phyloP scores from a whole-genome alignment of 1,284 basidiomycete species.

The Coriolopsis trogii region DNA sequence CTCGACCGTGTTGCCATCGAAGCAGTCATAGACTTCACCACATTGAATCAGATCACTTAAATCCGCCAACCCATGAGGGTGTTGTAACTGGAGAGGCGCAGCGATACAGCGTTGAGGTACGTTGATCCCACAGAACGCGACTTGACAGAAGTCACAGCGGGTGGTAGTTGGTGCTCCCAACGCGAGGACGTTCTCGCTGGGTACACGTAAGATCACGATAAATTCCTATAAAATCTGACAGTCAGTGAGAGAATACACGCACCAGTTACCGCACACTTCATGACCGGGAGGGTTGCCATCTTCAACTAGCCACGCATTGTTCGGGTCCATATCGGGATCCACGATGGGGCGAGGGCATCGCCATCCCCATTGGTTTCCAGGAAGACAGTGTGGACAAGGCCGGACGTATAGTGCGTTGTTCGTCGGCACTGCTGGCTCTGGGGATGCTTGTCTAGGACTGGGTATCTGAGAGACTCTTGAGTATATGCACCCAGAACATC shows the following conservation, averaged over 20 bases:
- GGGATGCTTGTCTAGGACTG: constrained; percentile 69
- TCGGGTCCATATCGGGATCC: constrained; percentile 64
- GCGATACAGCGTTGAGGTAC: constrained; percentile 71
- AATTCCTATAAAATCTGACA: too few species aligned
- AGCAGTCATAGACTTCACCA: constrained; percentile 73
- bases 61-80: constrained; percentile 68
- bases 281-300: constrained; percentile 77
- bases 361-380: constrained; percentile 72
- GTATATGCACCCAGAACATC: background rate
- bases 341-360: constrained; percentile 71
- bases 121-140: constrained; percentile 76
- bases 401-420: constrained; percentile 61
- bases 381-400: constrained; percentile 73
- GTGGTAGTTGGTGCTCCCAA: constrained; percentile 68
- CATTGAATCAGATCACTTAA: constrained; percentile 73
- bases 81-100: constrained; percentile 55
- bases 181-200: constrained; percentile 74
- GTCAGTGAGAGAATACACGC: constrained; percentile 21
- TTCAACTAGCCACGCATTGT: constrained; percentile 71
- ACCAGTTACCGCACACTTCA: constrained; percentile 78
- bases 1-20: constrained; percentile 73
- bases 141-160: constrained; percentile 79
- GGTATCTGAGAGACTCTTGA: constrained; percentile 55
- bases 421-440: constrained; percentile 68
- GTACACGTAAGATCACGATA: too few species aligned